These are phyloP conservation scores for Puya raimondii DNA, from an alignment of 176 grass and related monocot species.

Conservation along the genomic window DNA sequence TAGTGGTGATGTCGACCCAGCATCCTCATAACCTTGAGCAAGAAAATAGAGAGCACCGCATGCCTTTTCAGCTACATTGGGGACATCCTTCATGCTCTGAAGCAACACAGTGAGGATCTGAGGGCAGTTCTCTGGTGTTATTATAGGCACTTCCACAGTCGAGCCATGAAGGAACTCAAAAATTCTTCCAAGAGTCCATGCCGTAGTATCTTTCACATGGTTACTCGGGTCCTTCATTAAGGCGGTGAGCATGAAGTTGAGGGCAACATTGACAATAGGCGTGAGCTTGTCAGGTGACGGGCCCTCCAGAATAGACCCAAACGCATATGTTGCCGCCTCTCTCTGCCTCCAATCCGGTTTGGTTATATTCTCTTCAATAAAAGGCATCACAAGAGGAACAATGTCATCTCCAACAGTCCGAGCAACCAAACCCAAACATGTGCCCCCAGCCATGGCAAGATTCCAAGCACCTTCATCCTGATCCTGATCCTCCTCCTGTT, in stretches of 20 bases:
- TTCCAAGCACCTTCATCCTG: constrained; percentile 93
- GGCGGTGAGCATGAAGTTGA: constrained; percentile 77
- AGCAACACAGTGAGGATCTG: constrained; percentile 80
- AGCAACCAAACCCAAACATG: constrained; percentile 79
- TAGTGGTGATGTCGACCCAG: constrained; percentile 45
- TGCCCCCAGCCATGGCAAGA: constrained; percentile 92
- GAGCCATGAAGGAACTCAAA: constrained; percentile 92
- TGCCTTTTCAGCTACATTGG: constrained; percentile 88
- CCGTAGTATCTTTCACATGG: constrained; percentile 91
- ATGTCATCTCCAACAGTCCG: constrained; percentile 90
- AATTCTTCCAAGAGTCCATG: constrained; percentile 84
- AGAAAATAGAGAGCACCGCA: constrained; percentile 86
- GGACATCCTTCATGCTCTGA: constrained; percentile 94
- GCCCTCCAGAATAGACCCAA: constrained; percentile 81
- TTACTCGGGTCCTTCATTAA: constrained; percentile 66
- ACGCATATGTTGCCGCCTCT: constrained; percentile 88
- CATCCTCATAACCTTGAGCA: constrained; percentile 82
- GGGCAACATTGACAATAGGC: constrained; percentile 66
- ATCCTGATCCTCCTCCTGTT: constrained; percentile 90
- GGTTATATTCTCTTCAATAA: constrained; percentile 87
- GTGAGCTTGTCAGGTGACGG: constrained; percentile 80
- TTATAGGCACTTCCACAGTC: constrained; percentile 40
- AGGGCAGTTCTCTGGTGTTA: constrained; percentile 70
- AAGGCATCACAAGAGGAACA: constrained; percentile 86
- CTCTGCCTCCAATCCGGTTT: constrained; percentile 75